Percentiles rank a stretch among this genome's conserved stretches.
These are phyloP conservation scores for Drechslerella stenobrocha DNA, from an alignment of 2,329 filamentous ascomycete species.

Conservation along the genomic window DNA sequence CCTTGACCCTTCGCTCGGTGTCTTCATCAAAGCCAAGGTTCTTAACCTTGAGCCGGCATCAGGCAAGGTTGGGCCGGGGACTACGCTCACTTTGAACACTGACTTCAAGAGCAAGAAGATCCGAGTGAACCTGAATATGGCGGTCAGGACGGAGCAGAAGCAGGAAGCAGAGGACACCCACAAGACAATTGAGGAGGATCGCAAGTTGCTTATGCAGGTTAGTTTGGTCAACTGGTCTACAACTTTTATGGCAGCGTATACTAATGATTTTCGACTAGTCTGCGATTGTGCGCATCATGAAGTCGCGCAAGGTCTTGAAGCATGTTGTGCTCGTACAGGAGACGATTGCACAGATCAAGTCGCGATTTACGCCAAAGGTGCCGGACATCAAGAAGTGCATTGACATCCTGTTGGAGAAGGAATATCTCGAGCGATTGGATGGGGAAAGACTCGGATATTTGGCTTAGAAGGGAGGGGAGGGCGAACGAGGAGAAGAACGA, in stretches of 20 bases:
- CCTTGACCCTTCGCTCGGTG: constrained; percentile 80
- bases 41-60: constrained; percentile 71
- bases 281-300: constrained; percentile 99
- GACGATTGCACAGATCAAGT: constrained; percentile 92
- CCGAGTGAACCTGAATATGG: constrained; percentile 92
- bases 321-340: constrained; percentile 91
- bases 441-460: constrained; percentile 94
- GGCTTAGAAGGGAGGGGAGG: constrained; percentile 57
- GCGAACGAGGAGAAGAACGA: background rate
- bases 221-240: constrained; percentile 55
- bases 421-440: constrained; percentile 93
- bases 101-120: constrained; percentile 99
- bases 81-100: constrained; percentile 81
- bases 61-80: constrained; percentile 75
- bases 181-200: constrained; percentile 98
- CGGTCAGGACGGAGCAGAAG: constrained; percentile 93
- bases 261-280: constrained; percentile 65
- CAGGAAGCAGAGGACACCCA: constrained; percentile 95
- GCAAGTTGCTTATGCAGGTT: constrained; percentile 95
- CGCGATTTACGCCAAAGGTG: constrained; percentile 88
- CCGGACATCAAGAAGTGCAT: constrained; percentile 99
- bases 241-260: constrained; percentile 18
- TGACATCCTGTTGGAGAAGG: constrained; percentile 96
- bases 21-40: constrained; percentile 92
- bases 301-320: constrained; percentile 98